These are phyloP conservation scores for Hypoxylon rubiginosum DNA, from an alignment of 2,329 filamentous ascomycete species.

Conservation along the genomic window DNA sequence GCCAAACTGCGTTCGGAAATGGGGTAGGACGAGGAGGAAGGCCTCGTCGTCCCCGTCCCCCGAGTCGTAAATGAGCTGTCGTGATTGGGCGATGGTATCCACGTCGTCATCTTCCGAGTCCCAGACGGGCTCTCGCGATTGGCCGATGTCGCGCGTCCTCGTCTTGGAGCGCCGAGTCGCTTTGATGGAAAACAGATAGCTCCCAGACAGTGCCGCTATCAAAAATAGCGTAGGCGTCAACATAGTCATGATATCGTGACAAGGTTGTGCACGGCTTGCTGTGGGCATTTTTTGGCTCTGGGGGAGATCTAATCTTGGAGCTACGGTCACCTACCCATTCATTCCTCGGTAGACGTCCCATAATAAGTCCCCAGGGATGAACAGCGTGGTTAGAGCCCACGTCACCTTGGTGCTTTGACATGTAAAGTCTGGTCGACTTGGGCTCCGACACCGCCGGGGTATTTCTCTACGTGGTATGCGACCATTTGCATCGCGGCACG, in stretches of 20 bases:
- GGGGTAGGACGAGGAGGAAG: conserved; percentile 34
- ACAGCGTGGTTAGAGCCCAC: conserved; percentile 35
- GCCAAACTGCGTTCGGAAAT: conserved; percentile 37
- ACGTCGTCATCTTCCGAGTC: conserved; percentile 31
- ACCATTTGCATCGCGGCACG: conserved; percentile 34
- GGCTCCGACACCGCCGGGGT: conserved; percentile 30
- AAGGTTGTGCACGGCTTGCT: conserved; percentile 31
- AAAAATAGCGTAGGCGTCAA: conserved; percentile 39
- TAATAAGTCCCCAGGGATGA: conserved; percentile 35
- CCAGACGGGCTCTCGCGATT: conserved; percentile 21
- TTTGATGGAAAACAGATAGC: conserved; percentile 37
- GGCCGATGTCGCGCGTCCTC: conserved; percentile 27
- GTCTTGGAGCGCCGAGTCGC: conserved; percentile 22
- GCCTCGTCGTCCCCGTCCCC: conserved; percentile 35
- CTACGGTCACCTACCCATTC: conserved; percentile 33
- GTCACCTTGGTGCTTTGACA: conserved; percentile 34
- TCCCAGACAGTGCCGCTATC: conserved; percentile 38
- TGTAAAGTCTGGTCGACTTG: conserved; percentile 25
- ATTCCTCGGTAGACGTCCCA: conserved; percentile 25
- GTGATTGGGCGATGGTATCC: conserved; percentile 19
- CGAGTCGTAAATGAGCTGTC: conserved; percentile 34
- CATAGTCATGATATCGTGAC: conserved; percentile 39
- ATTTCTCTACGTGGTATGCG: conserved; percentile 38
- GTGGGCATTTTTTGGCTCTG: conserved; percentile 33
- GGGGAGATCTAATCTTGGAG: conserved; percentile 12